phyloP scores from a whole-genome alignment of 2,329 filamentous ascomycete species.

The Parasarocladium wereldwijsianum region DNA sequence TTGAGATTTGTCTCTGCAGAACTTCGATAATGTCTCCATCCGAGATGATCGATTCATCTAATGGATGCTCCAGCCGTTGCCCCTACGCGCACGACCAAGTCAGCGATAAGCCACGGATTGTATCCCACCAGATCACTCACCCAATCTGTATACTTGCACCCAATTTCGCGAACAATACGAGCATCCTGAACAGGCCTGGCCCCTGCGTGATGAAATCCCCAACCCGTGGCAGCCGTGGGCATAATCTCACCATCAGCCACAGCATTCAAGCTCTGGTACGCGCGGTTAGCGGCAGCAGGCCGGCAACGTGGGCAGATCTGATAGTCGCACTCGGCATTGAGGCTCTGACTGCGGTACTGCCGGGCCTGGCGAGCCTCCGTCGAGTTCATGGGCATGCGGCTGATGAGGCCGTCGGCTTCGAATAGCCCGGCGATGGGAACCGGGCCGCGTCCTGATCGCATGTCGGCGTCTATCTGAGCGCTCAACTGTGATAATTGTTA shows the following conservation, averaged over 20 bases:
- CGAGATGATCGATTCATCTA: no score
- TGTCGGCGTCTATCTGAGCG: no score
- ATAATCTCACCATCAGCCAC: conserved; percentile 34
- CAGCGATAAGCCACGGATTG: no score
- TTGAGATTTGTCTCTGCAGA: conserved; percentile 13
- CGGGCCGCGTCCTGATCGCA: no score
- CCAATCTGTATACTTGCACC: no score
- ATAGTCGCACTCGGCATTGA: conserved; percentile 29
- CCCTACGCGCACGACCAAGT: no score
- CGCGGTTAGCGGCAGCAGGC: conserved; percentile 24
- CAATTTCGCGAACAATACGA: conserved; percentile 23
- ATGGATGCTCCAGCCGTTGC: no score
- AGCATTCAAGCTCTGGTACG: conserved; percentile 33
- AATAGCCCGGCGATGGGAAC: no score
- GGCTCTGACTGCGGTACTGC: conserved; percentile 10
- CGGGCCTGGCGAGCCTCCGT: neutral
- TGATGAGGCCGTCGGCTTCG: no score
- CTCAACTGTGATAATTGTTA: neutral
- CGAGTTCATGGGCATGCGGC: no score
- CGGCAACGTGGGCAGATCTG: conserved; percentile 36
- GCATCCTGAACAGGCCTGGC: conserved; percentile 28
- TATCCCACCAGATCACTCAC: no score
- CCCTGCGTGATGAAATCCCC: conserved; percentile 31
- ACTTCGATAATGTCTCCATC: conserved; percentile 13
- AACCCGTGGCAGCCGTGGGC: conserved; percentile 33